Conservation (phyloP, 495 filamentous ascomycete genomes). For the Daldinia loculata region DNA sequence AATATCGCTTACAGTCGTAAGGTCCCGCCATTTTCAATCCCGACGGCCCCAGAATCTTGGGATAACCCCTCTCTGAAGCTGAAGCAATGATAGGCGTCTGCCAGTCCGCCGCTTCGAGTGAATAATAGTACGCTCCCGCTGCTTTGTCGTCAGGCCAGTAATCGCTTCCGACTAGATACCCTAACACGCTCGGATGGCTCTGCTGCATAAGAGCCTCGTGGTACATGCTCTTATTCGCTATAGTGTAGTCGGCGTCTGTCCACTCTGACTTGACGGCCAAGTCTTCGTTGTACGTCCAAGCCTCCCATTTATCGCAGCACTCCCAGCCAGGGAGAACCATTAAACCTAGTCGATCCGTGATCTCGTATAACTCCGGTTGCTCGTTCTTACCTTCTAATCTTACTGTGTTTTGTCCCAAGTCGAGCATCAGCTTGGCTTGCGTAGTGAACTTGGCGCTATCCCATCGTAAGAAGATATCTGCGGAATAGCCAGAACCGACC, state of each 20-base stretch:
- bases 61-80: slow-evolving; percentile 64
- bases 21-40: slow-evolving; percentile 75
- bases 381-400: slow-evolving; percentile 73
- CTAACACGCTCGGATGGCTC: slow-evolving; percentile 63
- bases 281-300: slow-evolving; percentile 69
- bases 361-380: slow-evolving; percentile 65
- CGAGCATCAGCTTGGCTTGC: slow-evolving; percentile 61
- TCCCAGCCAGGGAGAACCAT: slow-evolving; percentile 74
- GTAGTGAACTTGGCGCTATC: slow-evolving; percentile 52
- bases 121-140: slow-evolving; percentile 59
- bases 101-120: slow-evolving; percentile 63
- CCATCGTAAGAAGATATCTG: slow-evolving; percentile 70
- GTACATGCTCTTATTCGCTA: slow-evolving; percentile 62
- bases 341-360: slow-evolving; percentile 66
- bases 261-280: slow-evolving; percentile 57
- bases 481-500: slow-evolving; percentile 66
- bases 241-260: slow-evolving; percentile 61
- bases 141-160: slow-evolving; percentile 69
- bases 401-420: slow-evolving; percentile 70
- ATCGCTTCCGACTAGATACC: slow-evolving; percentile 68
- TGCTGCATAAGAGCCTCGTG: slow-evolving; percentile 70
- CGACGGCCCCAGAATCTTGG: slow-evolving; percentile 59
- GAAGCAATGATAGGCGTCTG: slow-evolving; percentile 65
- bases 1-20: slow-evolving; percentile 61
- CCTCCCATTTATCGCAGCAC: slow-evolving; percentile 76